Conservation (phyloP, 73 alveolate species). For the Paramecium biaurelia region DNA sequence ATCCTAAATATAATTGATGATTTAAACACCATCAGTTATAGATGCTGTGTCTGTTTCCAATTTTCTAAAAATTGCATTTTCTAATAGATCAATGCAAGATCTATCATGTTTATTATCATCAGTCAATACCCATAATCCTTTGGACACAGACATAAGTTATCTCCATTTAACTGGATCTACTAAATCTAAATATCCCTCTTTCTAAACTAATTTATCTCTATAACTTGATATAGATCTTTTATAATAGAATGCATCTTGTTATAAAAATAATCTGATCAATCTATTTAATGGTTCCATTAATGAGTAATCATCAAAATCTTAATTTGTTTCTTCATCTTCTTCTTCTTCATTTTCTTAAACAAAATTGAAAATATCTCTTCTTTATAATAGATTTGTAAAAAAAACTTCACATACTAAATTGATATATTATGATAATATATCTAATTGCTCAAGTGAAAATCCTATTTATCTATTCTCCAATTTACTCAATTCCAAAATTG, state of each 20-base stretch:
- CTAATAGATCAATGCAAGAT: background rate
- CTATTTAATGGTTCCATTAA: background rate
- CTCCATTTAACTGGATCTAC: slow-evolving; percentile 10
- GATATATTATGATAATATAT: background rate
- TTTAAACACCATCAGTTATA: background rate
- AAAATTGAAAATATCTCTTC: background rate
- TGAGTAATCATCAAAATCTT: background rate
- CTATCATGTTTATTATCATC: background rate
- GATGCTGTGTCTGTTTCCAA: slow-evolving; percentile 7
- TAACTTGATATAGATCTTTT: background rate
- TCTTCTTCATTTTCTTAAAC: background rate
- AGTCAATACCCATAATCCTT: background rate
- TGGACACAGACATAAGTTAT: background rate
- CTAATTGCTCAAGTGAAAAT: background rate
- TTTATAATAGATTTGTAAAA: background rate
- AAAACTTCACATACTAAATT: background rate
- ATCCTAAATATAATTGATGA: background rate
- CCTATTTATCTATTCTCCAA: slow-evolving; percentile 5
- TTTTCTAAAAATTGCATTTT: background rate
- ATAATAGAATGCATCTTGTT: background rate
- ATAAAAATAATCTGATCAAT: background rate
- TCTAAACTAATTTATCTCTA: slow-evolving; percentile 5
- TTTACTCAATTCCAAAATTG: background rate
- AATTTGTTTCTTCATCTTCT: background rate
- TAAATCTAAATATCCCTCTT: background rate